Evolutionary conservation across 805 yeast species (phyloP), one percentile per base, ranked within the genome.

Genomic region (Ogataea trehalophila): DNA sequence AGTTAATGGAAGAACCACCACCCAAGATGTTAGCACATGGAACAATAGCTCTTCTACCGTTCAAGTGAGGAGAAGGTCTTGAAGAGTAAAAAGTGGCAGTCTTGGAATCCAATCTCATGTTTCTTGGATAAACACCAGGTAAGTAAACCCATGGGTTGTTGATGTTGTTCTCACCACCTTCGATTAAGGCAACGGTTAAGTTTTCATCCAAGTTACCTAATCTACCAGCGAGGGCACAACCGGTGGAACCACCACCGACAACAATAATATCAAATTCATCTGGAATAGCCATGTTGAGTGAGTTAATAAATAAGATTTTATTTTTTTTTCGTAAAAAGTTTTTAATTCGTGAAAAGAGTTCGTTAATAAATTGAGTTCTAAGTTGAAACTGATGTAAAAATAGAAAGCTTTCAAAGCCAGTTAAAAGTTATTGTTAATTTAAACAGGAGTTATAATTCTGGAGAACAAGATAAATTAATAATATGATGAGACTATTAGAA

Each of bases 1-100:
- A 60, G 56, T 60, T 60, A 54, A 60, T 60, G 40, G 64, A 60
- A 16, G 64, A 60, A 50, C 64, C 64, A 49, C 64, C 64, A 47
- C 64, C 64, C 13, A 60, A 48, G 45, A 60, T 55, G 55, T 60
- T 60, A 37, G 64, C 64, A 49, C 60, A 54, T 37, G 64, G 64
- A 42, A 60, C 64, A 55, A 60, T 58, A 37, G 64, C 64, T 45
- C 61, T 53, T 56, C 64, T 58, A 42, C 64, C 64, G 52, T 60
- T 60, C 44, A 60, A 46, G 42, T 54, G 58, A 43, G 54, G 55
- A 26, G 64, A 60, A 13, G 64, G 62, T 52, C 59, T 57, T 33
- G 62, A 44, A 39, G 48, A 43, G 58, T 60, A 60, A 54, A 58
- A 60, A 29, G 62, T 56, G 18, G 64, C 64, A 29, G 64, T 60